These are phyloP conservation scores for Asterionellopsis glacialis DNA, from an alignment of 108 stramenopile genomes.

Conservation along the genomic window DNA sequence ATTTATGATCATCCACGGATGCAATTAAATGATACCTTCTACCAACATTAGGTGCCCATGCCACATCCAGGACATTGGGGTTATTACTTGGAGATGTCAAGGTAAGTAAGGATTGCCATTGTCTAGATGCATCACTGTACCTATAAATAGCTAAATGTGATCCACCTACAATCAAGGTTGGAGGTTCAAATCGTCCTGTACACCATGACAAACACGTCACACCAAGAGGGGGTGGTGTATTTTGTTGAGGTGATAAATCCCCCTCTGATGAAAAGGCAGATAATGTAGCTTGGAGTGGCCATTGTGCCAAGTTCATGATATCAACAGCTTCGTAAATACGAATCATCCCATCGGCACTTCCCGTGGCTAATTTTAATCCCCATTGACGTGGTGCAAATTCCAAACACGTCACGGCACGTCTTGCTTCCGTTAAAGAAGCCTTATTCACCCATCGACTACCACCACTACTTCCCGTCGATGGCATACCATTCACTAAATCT, in stretches of 20 bases:
- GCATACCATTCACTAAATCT: no score
- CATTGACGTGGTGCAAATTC: constrained; percentile 91
- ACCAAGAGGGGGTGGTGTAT: constrained; percentile 23
- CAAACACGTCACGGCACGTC: constrained; percentile 76
- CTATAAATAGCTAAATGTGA: constrained; percentile 51
- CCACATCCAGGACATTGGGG: constrained; percentile 72
- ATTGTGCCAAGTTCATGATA: constrained; percentile 85
- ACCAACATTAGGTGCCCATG: constrained; percentile 94
- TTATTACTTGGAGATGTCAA: constrained; percentile 9
- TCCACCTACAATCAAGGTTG: constrained; percentile 82
- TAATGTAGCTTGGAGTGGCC: constrained; percentile 74
- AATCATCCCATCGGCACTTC: constrained; percentile 83
- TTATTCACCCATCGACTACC: constrained; percentile 70
- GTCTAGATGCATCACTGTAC: constrained; percentile 56
- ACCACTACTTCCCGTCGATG: constrained; percentile 21
- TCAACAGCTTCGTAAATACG: constrained; percentile 91
- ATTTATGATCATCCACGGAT: constrained; percentile 41
- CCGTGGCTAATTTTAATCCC: constrained; percentile 87
- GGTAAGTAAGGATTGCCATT: constrained; percentile 63
- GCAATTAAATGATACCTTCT: constrained; percentile 87
- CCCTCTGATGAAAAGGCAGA: constrained; percentile 34
- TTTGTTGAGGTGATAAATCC: constrained; percentile 17
- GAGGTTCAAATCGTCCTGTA: constrained; percentile 86
- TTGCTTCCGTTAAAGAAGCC: constrained; percentile 75
- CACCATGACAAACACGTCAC: constrained; percentile 89